Evolutionary conservation across 2,329 filamentous ascomycete species (phyloP).

Genomic region (Calycina marina): DNA sequence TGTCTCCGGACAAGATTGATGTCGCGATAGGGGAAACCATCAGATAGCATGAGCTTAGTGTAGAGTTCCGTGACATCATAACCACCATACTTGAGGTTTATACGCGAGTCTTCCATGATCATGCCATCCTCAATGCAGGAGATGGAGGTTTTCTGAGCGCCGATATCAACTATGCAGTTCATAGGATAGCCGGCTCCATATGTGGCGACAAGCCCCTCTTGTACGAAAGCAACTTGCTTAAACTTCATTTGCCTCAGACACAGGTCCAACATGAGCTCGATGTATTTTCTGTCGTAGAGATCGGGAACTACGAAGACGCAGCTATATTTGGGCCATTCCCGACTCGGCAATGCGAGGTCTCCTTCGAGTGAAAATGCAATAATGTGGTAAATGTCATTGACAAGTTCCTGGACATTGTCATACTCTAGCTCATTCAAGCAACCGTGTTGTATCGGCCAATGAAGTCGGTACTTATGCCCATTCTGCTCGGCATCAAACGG

Average conservation of each 20-base stretch:
- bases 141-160: constrained; percentile 92
- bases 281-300: constrained; percentile 87
- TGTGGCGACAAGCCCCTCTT: constrained; percentile 87
- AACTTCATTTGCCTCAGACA: constrained; percentile 85
- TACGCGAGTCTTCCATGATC: constrained; percentile 81
- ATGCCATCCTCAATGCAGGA: constrained; percentile 96
- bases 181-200: constrained; percentile 92
- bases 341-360: constrained; percentile 69
- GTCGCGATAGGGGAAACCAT: constrained; percentile 88
- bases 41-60: constrained; percentile 93
- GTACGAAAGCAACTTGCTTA: constrained; percentile 78
- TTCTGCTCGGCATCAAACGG: constrained; percentile 65
- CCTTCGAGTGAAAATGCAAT: constrained; percentile 73
- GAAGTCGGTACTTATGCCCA: constrained; percentile 75
- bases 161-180: constrained; percentile 89
- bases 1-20: constrained; percentile 85
- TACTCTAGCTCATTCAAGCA: constrained; percentile 90
- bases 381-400: constrained; percentile 76
- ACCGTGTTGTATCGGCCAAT: constrained; percentile 80
- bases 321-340: constrained; percentile 79
- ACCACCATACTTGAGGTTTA: constrained; percentile 91
- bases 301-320: constrained; percentile 97
- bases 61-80: constrained; percentile 89
- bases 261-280: constrained; percentile 71
- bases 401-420: constrained; percentile 60